A percentile compares a stretch with the other conserved stretches of the same genome.
phyloP scores from a whole-genome alignment of 768 basidiomycete species.

The Gymnopilus dilepis region DNA sequence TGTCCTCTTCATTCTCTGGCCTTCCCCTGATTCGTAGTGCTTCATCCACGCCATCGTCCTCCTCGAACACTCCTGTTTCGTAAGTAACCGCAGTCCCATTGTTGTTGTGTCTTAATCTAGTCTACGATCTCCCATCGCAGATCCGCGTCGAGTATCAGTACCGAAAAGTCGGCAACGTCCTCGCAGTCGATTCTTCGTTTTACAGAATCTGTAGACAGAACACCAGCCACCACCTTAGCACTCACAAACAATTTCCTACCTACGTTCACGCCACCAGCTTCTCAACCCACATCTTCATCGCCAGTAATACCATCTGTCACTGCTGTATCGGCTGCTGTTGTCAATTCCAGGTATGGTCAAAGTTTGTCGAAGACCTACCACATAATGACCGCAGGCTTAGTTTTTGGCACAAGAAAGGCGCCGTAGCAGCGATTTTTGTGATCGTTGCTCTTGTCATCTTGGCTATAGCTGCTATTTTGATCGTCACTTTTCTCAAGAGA shows the following conservation, averaged over 20 bases:
- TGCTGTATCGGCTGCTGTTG: constrained; percentile 14
- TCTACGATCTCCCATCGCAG: not conserved
- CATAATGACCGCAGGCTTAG: constrained; percentile 20
- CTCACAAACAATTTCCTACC: constrained; percentile 7
- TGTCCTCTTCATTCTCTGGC: not conserved
- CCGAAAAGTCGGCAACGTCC: not conserved
- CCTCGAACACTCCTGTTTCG: constrained; percentile 12
- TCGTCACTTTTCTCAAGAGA: constrained; percentile 30
- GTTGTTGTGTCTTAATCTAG: constrained; percentile 4
- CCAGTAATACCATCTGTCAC: not conserved
- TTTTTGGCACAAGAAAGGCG: constrained; percentile 44
- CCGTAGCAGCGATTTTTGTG: constrained; percentile 41
- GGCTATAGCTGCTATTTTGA: constrained; percentile 29
- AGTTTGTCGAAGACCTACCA: not conserved
- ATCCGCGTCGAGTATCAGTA: not conserved
- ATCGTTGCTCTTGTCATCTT: constrained; percentile 34
- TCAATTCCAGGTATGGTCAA: constrained; percentile 24
- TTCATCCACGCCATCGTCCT: not conserved
- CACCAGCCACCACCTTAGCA: constrained; percentile 11
- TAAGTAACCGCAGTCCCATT: constrained; percentile 2
- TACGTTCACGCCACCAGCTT: not conserved
- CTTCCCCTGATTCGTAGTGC: constrained; percentile 10
- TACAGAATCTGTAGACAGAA: not conserved
- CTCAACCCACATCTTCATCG: not conserved
- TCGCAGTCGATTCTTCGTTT: not conserved